These are phyloP conservation scores for Calonectria multiphialidica DNA, from an alignment of 2,329 filamentous ascomycete genomes.

Conservation along the genomic window DNA sequence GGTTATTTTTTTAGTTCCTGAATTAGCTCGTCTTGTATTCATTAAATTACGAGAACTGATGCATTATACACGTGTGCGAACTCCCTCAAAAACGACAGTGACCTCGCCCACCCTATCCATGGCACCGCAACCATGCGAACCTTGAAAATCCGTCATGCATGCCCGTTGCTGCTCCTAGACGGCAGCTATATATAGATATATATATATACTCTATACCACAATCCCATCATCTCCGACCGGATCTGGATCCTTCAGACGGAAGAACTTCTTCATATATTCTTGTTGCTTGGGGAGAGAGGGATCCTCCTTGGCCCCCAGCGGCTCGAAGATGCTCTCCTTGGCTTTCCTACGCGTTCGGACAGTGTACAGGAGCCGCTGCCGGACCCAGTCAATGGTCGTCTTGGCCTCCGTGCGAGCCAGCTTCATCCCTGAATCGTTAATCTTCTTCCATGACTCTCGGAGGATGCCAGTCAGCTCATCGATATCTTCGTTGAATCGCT, in stretches of 20 bases:
- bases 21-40: conserved; percentile 41
- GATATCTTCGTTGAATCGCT: conserved; percentile 76
- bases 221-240: not conserved
- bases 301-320: conserved; percentile 51
- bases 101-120: not conserved
- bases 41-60: conserved; percentile 37
- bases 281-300: conserved; percentile 57
- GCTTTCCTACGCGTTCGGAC: conserved; percentile 74
- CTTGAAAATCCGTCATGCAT: not conserved
- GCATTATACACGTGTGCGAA: conserved; percentile 9
- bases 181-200: not conserved
- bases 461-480: conserved; percentile 75
- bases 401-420: conserved; percentile 83
- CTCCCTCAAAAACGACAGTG: not conserved
- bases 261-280: conserved; percentile 63
- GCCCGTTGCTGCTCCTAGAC: not conserved
- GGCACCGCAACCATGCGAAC: not conserved
- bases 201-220: not conserved
- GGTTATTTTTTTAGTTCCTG: conserved; percentile 38
- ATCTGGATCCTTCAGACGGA: conserved; percentile 42
- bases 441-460: conserved; percentile 69
- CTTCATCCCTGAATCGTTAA: conserved; percentile 80
- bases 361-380: conserved; percentile 77
- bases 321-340: conserved; percentile 65
- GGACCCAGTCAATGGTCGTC: conserved; percentile 78